Base-by-base conservation (phyloP, 208 protist genomes). In the Acanthamoeba royreba region DNA sequence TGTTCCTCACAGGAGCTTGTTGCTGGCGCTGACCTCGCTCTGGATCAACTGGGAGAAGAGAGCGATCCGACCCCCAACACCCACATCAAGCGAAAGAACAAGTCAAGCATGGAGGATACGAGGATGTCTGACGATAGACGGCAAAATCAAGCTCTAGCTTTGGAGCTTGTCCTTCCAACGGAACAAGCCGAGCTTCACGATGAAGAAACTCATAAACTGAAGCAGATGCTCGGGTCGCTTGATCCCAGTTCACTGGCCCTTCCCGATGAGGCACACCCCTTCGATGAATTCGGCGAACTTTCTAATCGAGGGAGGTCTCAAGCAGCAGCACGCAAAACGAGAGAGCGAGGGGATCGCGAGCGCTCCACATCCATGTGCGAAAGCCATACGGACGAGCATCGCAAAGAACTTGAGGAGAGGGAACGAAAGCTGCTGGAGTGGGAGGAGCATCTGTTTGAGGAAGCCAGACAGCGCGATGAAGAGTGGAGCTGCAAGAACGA, bases 361-460 rank as follows among this genome's bases (percentile, higher is more conserved):
- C n/a, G n/a, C n/a, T n/a, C n/a, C n/a, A n/a, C n/a, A n/a, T n/a
- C n/a, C 7, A 13, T 33, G 13, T 3, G 38, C 45, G 33, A 28
- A 8, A 25, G 0, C 15, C 25, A 81, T 33, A 7, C 47, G 69
- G 43, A 38, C 61, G 61, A 72, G 19, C 61, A 35, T 8, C 4
- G 15, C 19, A 81, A 81, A 42, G 38, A 17, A 22, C 69, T 81
- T 0, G 69, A 81, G 69, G 69, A 49, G 69, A 33, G 69, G 38
- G 69, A 81, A 42, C 43, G 47, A 42, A 81, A 81, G 69, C 69
- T 81, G 69, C 0, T 49, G 15, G 69, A 81, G 69, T 81, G 69
- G 69, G 69, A 81, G 38, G 69, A 81, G 69, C 69, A 81, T 8
- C 69, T 81, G 69, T 81, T 81, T 42, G 47, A 81, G 69, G 69